A percentile compares a stretch with the other conserved stretches of the same genome.
These are phyloP conservation scores for Pelargonium fulgidum DNA, from an alignment of 441 rosid species.

Conservation along the genomic window DNA sequence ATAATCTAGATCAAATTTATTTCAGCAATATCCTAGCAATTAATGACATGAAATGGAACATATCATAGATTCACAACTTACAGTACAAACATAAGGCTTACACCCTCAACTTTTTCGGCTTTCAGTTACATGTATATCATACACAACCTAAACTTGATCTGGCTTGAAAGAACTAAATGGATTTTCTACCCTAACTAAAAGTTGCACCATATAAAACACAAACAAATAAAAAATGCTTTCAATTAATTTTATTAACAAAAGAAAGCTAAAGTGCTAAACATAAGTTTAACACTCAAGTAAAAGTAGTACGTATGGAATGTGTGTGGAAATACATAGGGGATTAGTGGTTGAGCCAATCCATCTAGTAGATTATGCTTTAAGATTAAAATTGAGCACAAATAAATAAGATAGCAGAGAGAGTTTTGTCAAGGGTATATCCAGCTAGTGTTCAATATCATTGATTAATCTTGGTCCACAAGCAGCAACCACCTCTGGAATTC, in stretches of 20 bases:
- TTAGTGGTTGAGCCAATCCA: too few species aligned
- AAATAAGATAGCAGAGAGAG: too few species aligned
- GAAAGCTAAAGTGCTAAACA: neutral
- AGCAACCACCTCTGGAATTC: too few species aligned
- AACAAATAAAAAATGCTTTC: slow-evolving; percentile 1
- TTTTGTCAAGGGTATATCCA: too few species aligned
- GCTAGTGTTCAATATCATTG: too few species aligned
- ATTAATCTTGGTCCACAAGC: too few species aligned
- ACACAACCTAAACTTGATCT: neutral
- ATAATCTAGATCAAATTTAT: neutral
- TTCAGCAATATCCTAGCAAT: neutral
- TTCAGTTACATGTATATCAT: neutral
- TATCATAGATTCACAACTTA: neutral
- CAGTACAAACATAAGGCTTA: slow-evolving; percentile 7
- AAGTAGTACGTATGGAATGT: too few species aligned
- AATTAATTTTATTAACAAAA: neutral
- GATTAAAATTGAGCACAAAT: too few species aligned
- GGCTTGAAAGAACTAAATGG: too few species aligned
- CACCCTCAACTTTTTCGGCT: neutral
- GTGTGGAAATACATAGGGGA: too few species aligned
- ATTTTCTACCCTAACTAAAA: neutral
- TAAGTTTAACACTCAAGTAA: neutral
- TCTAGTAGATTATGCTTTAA: too few species aligned
- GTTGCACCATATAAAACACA: too few species aligned
- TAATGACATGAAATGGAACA: slow-evolving; percentile 1